Base-by-base conservation (phyloP, 1,139 yeast species). In the Yamadazyma taylorii region DNA sequence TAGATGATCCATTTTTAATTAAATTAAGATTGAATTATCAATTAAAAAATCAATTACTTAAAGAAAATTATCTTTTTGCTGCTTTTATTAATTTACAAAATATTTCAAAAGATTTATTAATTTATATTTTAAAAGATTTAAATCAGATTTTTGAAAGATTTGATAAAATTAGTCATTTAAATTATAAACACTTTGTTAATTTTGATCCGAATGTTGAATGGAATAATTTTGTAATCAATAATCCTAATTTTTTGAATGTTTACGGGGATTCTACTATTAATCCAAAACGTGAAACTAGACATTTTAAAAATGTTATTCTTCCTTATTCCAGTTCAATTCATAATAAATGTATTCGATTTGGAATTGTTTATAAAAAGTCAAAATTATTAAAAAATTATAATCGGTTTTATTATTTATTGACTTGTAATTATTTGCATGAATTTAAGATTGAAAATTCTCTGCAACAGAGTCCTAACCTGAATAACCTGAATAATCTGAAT, bases 361-460 rank as follows among this genome's bases (percentile, higher is more conserved):
- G 77, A 6, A 51, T 59, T 28, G 54, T 71, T 46, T 70, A 69
- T 52, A 68, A 66, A 48, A 71, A 71, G 46, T 66, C 66, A 37
- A 71, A 67, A 47, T 45, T 71, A 24, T 52, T 70, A 46, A 71
- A 71, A 46, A 68, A 62, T 36, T 71, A 71, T 43, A 65, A 59
- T 30, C 50, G 69, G 12, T 57, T 50, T 48, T 69, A 62, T 47
- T 70, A 68, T 39, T 58, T 71, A 17, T 60, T 71, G 46, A 66
- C 75, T 2, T 66, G 75, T 47, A 71, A 70, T 49, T 71, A 66
- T 43, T 52, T 71, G 23, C 77, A 71, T 46, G 76, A 71, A 48
- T 71, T 69, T 51, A 63, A 58, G 41, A 53, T 66, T 34, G 75
- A 68, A 29, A 48, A 48, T 16, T 21, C 30, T 27, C 14, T 58